Percentiles rank a stretch among this genome's conserved stretches.
phyloP scores from a whole-genome alignment of 176 grass and related monocot species.

The Calamus simplicifolius region DNA sequence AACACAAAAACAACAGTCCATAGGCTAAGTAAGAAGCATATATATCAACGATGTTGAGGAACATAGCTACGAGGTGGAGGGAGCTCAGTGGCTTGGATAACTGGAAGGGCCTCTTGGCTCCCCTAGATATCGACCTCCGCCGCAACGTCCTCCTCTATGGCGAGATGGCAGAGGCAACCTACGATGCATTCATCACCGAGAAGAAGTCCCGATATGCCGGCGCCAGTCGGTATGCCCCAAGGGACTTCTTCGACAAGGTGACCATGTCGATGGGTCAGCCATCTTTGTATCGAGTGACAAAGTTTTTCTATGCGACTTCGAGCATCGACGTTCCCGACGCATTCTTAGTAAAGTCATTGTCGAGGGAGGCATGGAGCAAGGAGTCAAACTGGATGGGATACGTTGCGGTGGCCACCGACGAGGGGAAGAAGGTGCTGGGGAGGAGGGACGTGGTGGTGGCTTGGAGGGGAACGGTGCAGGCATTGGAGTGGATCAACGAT shows the following conservation, averaged over 20 bases:
- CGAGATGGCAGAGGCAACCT: constrained; percentile 58
- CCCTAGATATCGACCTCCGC: constrained; percentile 61
- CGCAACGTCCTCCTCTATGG: constrained; percentile 71
- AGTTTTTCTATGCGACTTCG: constrained; percentile 81
- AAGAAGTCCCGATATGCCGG: constrained; percentile 67
- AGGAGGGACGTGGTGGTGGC: constrained; percentile 72
- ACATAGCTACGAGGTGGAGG: constrained; percentile 59
- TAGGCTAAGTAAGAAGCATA: constrained; percentile 9
- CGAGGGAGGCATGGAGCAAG: constrained; percentile 55
- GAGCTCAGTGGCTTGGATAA: constrained; percentile 54
- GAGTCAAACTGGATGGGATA: constrained; percentile 94
- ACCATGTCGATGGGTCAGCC: constrained; percentile 35
- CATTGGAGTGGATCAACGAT: constrained; percentile 84
- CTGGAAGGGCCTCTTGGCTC: constrained; percentile 68
- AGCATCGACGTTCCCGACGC: constrained; percentile 56
- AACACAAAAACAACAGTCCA: constrained; percentile 14
- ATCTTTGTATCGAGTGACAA: constrained; percentile 59
- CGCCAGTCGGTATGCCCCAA: constrained; percentile 47
- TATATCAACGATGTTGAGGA: constrained; percentile 32
- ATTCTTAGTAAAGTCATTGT: constrained; percentile 55
- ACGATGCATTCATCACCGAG: constrained; percentile 65
- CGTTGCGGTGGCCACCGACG: constrained; percentile 77
- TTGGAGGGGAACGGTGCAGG: constrained; percentile 69
- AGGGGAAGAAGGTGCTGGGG: constrained; percentile 67
- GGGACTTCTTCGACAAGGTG: constrained; percentile 46